Percentiles rank a stretch among this genome's conserved stretches.
phyloP scores from a whole-genome alignment of 2,329 filamentous ascomycete genomes.

The Diplocarpon mali region DNA sequence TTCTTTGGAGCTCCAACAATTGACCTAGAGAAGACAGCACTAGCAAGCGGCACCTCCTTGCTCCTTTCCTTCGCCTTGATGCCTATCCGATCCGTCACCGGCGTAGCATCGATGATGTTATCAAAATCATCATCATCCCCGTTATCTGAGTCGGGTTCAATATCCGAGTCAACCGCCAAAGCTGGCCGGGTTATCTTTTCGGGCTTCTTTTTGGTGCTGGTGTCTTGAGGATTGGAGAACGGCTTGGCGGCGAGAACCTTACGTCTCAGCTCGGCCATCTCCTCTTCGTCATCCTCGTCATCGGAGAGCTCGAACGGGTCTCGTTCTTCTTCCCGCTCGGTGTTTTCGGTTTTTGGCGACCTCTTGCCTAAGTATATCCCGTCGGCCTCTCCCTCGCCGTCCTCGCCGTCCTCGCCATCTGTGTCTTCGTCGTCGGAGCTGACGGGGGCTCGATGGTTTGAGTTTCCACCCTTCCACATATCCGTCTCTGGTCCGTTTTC shows the following conservation, averaged over 20 bases:
- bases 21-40: constrained; percentile 27
- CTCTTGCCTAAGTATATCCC: constrained; percentile 52
- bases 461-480: constrained; percentile 85
- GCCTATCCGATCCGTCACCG: constrained; percentile 77
- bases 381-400: constrained; percentile 37
- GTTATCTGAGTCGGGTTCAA: constrained; percentile 62
- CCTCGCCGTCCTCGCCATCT: constrained; percentile 36
- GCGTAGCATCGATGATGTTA: constrained; percentile 83
- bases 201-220: constrained; percentile 42
- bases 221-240: constrained; percentile 52
- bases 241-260: constrained; percentile 87
- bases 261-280: constrained; percentile 85
- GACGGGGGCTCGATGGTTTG: constrained; percentile 52
- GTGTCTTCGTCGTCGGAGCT: constrained; percentile 39
- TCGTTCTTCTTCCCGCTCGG: constrained; percentile 34
- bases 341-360: constrained; percentile 27
- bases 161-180: constrained; percentile 50
- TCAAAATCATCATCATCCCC: constrained; percentile 71
- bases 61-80: constrained; percentile 50
- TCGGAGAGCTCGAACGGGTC: constrained; percentile 72
- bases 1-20: constrained; percentile 28
- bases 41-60: constrained; percentile 27
- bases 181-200: constrained; percentile 51
- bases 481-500: constrained; percentile 54
- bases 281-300: constrained; percentile 65